These are phyloP conservation scores for Stachybotrys echinatus DNA, from an alignment of 2,329 filamentous ascomycete genomes.

Conservation along the genomic window DNA sequence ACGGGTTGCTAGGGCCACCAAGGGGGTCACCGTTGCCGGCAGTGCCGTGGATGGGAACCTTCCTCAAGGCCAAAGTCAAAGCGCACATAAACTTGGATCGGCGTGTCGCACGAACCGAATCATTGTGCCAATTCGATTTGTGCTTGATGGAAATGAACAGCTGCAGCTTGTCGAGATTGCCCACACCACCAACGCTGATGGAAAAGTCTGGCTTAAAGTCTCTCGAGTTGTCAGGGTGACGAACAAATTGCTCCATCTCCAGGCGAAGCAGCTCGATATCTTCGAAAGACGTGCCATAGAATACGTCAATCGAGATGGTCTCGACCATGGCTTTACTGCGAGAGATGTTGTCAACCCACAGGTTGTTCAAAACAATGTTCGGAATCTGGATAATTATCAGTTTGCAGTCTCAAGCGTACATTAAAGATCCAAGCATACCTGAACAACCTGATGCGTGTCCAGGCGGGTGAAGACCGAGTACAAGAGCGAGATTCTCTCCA, in stretches of 20 bases:
- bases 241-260: conserved; percentile 84
- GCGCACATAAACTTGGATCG: conserved; percentile 98
- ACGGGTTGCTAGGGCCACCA: conserved; percentile 67
- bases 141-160: conserved; percentile 81
- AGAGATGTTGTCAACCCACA: conserved; percentile 94
- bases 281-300: conserved; percentile 82
- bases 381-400: conserved; percentile 53
- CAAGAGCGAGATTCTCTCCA: conserved; percentile 90
- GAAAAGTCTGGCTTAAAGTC: conserved; percentile 86
- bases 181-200: conserved; percentile 72
- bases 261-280: conserved; percentile 79
- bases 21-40: conserved; percentile 62
- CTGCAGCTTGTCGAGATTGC: conserved; percentile 81
- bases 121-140: conserved; percentile 91
- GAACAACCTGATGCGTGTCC: conserved; percentile 70
- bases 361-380: conserved; percentile 83
- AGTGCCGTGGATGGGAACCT: conserved; percentile 78
- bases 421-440: conserved; percentile 25
- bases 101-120: conserved; percentile 70
- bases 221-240: conserved; percentile 74
- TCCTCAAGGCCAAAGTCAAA: conserved; percentile 76
- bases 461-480: conserved; percentile 89
- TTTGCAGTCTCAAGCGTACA: too few relatives aligned
- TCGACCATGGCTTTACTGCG: conserved; percentile 91
- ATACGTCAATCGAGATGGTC: conserved; percentile 71